Conservation (phyloP, 2,329 filamentous ascomycete species). For the Pestalotiopsis sp. region DNA sequence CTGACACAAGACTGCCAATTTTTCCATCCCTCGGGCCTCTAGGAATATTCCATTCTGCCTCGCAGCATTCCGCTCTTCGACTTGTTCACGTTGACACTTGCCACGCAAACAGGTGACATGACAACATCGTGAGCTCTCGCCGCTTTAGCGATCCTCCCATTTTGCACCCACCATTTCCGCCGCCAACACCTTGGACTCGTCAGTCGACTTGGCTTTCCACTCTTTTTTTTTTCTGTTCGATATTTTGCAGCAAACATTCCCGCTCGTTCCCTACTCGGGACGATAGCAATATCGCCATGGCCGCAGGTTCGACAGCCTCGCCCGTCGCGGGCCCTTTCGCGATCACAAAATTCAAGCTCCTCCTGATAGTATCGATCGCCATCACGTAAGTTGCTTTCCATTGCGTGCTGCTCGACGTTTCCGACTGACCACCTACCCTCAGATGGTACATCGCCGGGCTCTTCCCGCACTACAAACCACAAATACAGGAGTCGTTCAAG, state of each 20-base stretch:
- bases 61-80: background rate
- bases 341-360: slow-evolving; percentile 38
- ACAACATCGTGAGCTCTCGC: background rate
- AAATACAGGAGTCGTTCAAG: slow-evolving; percentile 41
- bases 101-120: background rate
- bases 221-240: background rate
- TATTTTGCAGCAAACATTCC: background rate
- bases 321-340: slow-evolving; percentile 23
- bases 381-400: slow-evolving; percentile 36
- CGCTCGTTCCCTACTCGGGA: background rate
- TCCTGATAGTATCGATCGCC: slow-evolving; percentile 37
- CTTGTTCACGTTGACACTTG: background rate
- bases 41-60: background rate
- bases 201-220: background rate
- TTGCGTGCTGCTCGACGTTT: background rate
- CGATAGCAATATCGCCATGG: slow-evolving; percentile 17
- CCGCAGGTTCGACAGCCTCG: slow-evolving; percentile 15
- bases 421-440: background rate
- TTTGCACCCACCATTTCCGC: background rate
- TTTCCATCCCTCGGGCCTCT: background rate
- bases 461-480: slow-evolving; percentile 45
- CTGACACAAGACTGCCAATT: background rate
- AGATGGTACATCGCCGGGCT: slow-evolving; percentile 53
- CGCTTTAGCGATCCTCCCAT: background rate
- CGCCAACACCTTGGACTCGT: background rate